phyloP scores from a whole-genome alignment of 257 asterid genomes.

The Nicotiana undulata region DNA sequence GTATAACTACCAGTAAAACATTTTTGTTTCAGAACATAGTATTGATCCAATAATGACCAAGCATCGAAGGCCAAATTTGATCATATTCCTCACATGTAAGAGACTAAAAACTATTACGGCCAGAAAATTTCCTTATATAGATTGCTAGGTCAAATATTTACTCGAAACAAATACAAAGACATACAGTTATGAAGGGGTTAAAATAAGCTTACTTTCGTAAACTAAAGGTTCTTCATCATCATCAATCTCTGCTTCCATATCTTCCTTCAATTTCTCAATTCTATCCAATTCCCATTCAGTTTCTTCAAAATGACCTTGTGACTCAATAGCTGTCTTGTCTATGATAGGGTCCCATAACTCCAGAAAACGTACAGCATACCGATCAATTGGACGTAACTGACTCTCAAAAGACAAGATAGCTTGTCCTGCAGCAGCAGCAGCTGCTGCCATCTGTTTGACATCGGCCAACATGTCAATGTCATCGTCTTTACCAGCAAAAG shows the following conservation, averaged over 20 bases:
- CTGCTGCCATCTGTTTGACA: constrained; percentile 98
- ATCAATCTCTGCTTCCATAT: constrained; percentile 97
- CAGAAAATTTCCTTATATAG: background rate
- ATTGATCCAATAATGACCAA: background rate
- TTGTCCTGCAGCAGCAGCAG: constrained; percentile 96
- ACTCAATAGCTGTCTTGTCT: constrained; percentile 58
- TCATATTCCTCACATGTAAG: background rate
- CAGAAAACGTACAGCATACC: constrained; percentile 79
- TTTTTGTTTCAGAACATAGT: background rate
- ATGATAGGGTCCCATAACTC: constrained; percentile 95
- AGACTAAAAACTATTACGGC: background rate
- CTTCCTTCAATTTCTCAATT: constrained; percentile 94
- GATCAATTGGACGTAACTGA: constrained; percentile 91
- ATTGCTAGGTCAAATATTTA: background rate
- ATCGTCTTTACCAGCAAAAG: constrained; percentile 58
- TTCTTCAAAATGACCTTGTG: constrained; percentile 60
- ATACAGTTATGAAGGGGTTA: background rate
- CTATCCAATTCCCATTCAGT: constrained; percentile 96
- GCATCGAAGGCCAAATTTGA: background rate
- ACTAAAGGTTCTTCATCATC: constrained; percentile 97
- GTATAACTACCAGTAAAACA: background rate
- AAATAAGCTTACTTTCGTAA: constrained; percentile 71
- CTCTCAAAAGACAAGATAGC: constrained; percentile 71
- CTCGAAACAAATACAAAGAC: constrained; percentile 1
- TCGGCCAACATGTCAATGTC: constrained; percentile 92